Conservation (phyloP, 2,329 filamentous ascomycete genomes). For the Ceratocystis alfenasii region DNA sequence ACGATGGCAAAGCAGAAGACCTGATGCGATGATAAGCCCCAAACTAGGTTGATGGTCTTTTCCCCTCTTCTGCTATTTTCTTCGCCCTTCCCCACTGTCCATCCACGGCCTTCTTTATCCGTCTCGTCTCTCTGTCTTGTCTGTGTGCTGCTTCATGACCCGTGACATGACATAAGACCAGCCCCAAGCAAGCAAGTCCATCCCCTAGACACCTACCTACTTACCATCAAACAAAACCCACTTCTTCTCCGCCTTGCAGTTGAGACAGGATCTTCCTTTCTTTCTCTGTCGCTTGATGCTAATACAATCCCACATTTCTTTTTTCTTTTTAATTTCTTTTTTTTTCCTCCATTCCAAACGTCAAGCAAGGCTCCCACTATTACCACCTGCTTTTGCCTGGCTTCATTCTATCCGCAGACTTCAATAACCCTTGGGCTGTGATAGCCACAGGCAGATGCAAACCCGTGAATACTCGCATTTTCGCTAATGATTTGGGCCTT, state of each 20-base stretch:
- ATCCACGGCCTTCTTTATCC: not conserved
- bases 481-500: not conserved
- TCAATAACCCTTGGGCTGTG: not conserved
- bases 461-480: not conserved
- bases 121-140: not conserved
- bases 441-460: not conserved
- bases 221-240: conserved; percentile 2
- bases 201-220: not conserved
- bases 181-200: not conserved
- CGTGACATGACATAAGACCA: not conserved
- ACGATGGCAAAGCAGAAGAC: too few relatives aligned
- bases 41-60: too few relatives aligned
- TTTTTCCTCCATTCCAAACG: not conserved
- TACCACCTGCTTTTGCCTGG: too few relatives aligned
- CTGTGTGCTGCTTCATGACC: not conserved
- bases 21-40: too few relatives aligned
- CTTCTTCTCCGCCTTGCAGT: conserved; percentile 4
- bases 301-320: conserved; percentile 1
- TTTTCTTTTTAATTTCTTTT: not conserved
- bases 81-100: not conserved
- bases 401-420: not conserved
- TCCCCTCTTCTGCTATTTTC: not conserved
- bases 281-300: not conserved
- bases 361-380: too few relatives aligned
- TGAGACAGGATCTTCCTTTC: conserved; percentile 2